Conservation (phyloP, 2,329 filamentous ascomycete genomes). For the Fusarium neocosmosporiellum region DNA sequence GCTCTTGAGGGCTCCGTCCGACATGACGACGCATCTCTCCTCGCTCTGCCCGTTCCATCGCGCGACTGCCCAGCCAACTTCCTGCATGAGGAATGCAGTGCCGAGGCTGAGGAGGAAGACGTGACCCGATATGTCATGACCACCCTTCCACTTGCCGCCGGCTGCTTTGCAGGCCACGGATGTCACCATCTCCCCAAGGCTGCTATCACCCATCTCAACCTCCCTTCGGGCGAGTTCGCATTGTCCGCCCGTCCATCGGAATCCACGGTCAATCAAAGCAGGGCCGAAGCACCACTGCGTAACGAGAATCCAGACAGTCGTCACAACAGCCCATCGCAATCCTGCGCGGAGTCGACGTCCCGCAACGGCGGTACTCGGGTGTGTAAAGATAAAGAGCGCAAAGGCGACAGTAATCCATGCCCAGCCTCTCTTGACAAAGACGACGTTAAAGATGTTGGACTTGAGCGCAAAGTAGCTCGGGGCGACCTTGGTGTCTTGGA, state of each 20-base stretch:
- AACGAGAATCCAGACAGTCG: conserved; percentile 82
- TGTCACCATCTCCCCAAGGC: conserved; percentile 69
- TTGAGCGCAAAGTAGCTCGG: conserved; percentile 95
- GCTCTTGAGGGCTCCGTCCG: conserved; percentile 73
- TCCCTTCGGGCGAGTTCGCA: conserved; percentile 72
- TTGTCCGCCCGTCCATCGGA: conserved; percentile 86
- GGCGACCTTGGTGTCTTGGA: conserved; percentile 63
- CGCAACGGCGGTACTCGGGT: conserved; percentile 63
- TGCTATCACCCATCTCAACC: conserved; percentile 57
- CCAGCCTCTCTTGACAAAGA: conserved; percentile 97
- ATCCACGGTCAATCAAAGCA: conserved; percentile 88
- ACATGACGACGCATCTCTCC: conserved; percentile 73
- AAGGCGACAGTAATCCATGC: conserved; percentile 87
- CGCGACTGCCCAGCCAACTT: conserved; percentile 72
- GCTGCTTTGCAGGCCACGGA: conserved; percentile 83
- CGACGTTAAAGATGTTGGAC: conserved; percentile 88
- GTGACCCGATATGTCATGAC: conserved; percentile 95
- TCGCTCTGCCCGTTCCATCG: conserved; percentile 61
- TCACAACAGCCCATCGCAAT: conserved; percentile 77
- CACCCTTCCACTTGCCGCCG: conserved; percentile 89
- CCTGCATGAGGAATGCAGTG: conserved; percentile 83
- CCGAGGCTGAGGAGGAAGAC: conserved; percentile 92
- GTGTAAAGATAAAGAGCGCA: conserved; percentile 73
- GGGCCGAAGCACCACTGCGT: conserved; percentile 99
- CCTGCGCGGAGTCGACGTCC: conserved; percentile 64